Conservation (phyloP, 1,139 yeast genomes). For the Arxiozyma telluris region DNA sequence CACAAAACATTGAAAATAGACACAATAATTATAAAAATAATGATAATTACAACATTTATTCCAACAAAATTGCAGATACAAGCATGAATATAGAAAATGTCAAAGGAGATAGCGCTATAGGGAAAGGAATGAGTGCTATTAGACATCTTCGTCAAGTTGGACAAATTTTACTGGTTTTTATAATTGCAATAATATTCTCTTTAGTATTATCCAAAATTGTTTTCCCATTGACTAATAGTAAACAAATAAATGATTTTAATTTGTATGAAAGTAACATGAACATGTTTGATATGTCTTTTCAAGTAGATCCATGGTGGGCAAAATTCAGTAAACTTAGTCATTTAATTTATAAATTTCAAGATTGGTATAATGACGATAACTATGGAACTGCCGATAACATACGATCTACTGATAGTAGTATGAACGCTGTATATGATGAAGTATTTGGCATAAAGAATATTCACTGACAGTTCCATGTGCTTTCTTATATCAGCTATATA, state of each 20-base stretch:
- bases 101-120: neutral
- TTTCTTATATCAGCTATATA: too few species aligned
- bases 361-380: neutral
- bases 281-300: neutral
- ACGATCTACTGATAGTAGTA: neutral
- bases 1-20: constrained; percentile 1
- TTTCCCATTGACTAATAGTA: neutral
- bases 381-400: neutral
- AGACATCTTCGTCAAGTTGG: neutral
- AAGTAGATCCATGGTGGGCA: constrained; percentile 1
- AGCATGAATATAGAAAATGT: neutral
- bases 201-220: neutral
- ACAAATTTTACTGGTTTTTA: neutral
- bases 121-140: neutral
- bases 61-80: neutral
- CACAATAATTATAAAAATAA: neutral
- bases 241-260: neutral
- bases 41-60: neutral
- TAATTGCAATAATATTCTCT: neutral
- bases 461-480: too few species aligned
- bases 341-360: neutral
- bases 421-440: neutral
- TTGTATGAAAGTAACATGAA: neutral
- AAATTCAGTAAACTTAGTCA: neutral
- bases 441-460: neutral